These are phyloP conservation scores for Hyphodiscus sp. DNA, from an alignment of 2,329 filamentous ascomycete genomes.

Conservation along the genomic window DNA sequence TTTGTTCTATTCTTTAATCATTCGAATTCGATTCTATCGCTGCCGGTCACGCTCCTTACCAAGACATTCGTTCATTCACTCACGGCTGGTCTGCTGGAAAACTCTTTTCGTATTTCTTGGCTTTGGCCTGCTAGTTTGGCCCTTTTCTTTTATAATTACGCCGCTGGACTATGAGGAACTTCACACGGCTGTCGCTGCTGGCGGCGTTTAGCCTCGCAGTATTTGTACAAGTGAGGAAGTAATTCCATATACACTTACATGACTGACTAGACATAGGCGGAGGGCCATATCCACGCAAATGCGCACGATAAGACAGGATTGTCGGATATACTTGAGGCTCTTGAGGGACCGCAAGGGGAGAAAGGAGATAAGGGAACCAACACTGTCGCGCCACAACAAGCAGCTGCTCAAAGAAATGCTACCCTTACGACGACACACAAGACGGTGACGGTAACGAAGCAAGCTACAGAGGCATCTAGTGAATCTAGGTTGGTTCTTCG, in stretches of 20 bases:
- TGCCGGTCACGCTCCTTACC: constrained; percentile 26
- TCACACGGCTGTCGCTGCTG: constrained; percentile 18
- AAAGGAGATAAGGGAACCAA: not conserved
- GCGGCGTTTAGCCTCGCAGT: constrained; percentile 15
- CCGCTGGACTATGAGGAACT: constrained; percentile 18
- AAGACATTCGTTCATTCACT: constrained; percentile 19
- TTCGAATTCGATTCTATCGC: constrained; percentile 21
- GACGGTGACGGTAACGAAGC: constrained; percentile 33
- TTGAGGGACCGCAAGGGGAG: constrained; percentile 12
- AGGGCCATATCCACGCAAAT: constrained; percentile 6
- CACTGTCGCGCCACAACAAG: not conserved
- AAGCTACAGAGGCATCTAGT: constrained; percentile 9
- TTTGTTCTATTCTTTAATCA: constrained; percentile 10
- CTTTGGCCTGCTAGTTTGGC: constrained; percentile 1
- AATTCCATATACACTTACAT: not conserved
- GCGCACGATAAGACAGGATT: constrained; percentile 10
- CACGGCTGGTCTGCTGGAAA: constrained; percentile 26
- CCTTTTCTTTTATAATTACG: constrained; percentile 3
- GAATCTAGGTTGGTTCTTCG: not conserved
- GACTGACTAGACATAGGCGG: constrained; percentile 12
- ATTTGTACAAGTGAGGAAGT: constrained; percentile 18
- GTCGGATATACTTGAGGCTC: constrained; percentile 18
- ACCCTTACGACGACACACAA: constrained; percentile 2
- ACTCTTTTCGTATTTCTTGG: constrained; percentile 11
- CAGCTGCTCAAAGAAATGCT: not conserved